Conservation (phyloP, 2,329 filamentous ascomycete genomes). For the Chaetothyriales sp. region DNA sequence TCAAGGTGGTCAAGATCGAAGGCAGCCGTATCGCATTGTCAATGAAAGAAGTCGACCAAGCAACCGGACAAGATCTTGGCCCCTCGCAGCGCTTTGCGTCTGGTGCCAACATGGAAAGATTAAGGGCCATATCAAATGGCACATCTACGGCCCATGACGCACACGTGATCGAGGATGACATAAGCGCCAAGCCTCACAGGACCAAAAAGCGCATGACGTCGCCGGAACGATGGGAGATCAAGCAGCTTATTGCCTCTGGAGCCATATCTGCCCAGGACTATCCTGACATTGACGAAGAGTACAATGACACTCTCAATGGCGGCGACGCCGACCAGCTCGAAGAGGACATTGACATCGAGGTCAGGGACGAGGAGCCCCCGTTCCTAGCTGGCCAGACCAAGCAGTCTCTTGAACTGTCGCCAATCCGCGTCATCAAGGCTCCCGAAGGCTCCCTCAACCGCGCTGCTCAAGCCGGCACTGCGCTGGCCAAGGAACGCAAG, state of each 20-base stretch:
- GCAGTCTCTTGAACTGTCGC: constrained; percentile 84
- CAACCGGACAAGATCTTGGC: constrained; percentile 67
- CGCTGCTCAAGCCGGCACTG: constrained; percentile 85
- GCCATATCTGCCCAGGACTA: constrained; percentile 88
- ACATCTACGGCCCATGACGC: constrained; percentile 30
- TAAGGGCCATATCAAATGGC: constrained; percentile 51
- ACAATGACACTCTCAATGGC: constrained; percentile 72
- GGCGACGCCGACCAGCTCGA: constrained; percentile 66
- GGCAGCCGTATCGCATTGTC: constrained; percentile 70
- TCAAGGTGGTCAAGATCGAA: constrained; percentile 83
- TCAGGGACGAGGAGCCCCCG: constrained; percentile 88
- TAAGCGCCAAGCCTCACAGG: constrained; percentile 40
- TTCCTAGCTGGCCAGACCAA: constrained; percentile 95
- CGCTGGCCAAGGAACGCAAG: constrained; percentile 75
- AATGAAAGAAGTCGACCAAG: constrained; percentile 95
- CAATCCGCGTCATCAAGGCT: constrained; percentile 91
- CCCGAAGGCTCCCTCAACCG: constrained; percentile 97
- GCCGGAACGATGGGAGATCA: constrained; percentile 93
- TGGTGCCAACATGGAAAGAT: constrained; percentile 74
- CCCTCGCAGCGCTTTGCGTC: constrained; percentile 68
- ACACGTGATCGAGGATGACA: constrained; percentile 50
- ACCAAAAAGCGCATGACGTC: constrained; percentile 84
- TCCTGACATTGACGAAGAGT: constrained; percentile 87
- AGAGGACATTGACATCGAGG: constrained; percentile 93
- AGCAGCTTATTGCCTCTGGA: constrained; percentile 88